phyloP scores from a whole-genome alignment of 2,329 filamentous ascomycete species.

The Microcera coccophila region DNA sequence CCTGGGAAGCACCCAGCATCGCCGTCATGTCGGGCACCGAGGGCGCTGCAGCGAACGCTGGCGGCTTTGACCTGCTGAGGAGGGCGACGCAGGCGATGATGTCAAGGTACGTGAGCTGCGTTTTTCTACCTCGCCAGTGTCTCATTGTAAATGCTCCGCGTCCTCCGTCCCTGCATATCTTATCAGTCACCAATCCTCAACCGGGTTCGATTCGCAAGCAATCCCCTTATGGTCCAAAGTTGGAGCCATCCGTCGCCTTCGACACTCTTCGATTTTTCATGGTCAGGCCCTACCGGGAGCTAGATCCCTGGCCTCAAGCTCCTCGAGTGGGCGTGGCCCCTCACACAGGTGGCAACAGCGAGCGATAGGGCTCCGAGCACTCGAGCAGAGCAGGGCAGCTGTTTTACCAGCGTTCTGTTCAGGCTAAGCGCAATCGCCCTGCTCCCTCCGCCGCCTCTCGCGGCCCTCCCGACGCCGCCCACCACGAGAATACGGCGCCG shows the following conservation, averaged over 20 bases:
- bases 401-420: constrained; percentile 22
- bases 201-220: constrained; percentile 4
- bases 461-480: constrained; percentile 20
- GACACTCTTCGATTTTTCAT: constrained; percentile 4
- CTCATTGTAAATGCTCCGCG: constrained; percentile 4
- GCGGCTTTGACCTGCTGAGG: constrained; percentile 54
- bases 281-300: constrained; percentile 4
- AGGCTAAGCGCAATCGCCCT: constrained; percentile 18
- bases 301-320: constrained; percentile 9
- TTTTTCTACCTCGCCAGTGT: constrained; percentile 18
- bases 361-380: constrained; percentile 19
- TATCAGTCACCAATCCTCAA: constrained; percentile 5
- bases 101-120: constrained; percentile 51
- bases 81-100: constrained; percentile 62
- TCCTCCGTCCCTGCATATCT: constrained; percentile 6
- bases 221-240: constrained; percentile 16
- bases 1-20: constrained; percentile 4
- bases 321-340: constrained; percentile 11
- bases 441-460: not conserved
- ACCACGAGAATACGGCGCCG: constrained; percentile 10
- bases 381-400: constrained; percentile 14
- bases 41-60: constrained; percentile 36
- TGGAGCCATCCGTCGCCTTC: constrained; percentile 8
- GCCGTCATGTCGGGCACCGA: constrained; percentile 50
- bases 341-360: constrained; percentile 17